A percentile compares a stretch with the other conserved stretches of the same genome.
phyloP scores from a whole-genome alignment of 805 yeast species.

The Kodamaea nitidulidarum region DNA sequence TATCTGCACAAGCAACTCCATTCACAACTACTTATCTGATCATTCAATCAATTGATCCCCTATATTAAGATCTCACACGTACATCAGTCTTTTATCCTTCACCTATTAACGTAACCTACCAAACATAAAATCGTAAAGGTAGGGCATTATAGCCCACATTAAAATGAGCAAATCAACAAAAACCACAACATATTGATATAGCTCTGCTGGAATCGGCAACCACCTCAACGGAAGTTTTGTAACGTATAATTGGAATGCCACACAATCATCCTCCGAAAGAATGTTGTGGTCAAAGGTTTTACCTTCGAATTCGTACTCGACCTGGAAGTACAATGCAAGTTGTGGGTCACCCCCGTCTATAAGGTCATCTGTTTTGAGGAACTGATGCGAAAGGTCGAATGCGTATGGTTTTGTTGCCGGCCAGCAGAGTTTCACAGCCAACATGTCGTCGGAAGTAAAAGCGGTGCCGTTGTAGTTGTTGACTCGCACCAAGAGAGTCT shows the following conservation, averaged over 20 bases:
- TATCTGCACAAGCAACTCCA: too few species aligned
- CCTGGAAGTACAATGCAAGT: slow-evolving; percentile 17
- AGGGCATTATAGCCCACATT: slow-evolving; percentile 7
- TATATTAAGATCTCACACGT: too few species aligned
- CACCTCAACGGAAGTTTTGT: slow-evolving; percentile 23
- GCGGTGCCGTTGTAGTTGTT: slow-evolving; percentile 31
- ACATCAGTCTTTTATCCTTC: too few species aligned
- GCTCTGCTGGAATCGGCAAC: slow-evolving; percentile 33
- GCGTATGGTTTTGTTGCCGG: slow-evolving; percentile 30
- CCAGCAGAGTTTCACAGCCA: slow-evolving; percentile 34
- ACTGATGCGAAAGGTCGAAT: slow-evolving; percentile 22
- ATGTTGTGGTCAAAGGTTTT: slow-evolving; percentile 15
- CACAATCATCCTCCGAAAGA: slow-evolving; percentile 10
- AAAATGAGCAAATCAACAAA: slow-evolving; percentile 20
- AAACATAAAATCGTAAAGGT: slow-evolving; percentile 5
- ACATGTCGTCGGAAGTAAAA: slow-evolving; percentile 21
- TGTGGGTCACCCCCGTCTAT: neutral
- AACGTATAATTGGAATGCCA: slow-evolving; percentile 23
- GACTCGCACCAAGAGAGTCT: slow-evolving; percentile 24
- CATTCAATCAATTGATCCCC: too few species aligned
- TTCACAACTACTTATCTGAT: too few species aligned
- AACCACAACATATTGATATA: slow-evolving; percentile 25
- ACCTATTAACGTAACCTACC: too few species aligned
- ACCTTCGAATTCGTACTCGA: slow-evolving; percentile 21
- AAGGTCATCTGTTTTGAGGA: slow-evolving; percentile 15